Base-by-base conservation (phyloP, 805 yeast genomes). In the Zygoascus bituminiphila region DNA sequence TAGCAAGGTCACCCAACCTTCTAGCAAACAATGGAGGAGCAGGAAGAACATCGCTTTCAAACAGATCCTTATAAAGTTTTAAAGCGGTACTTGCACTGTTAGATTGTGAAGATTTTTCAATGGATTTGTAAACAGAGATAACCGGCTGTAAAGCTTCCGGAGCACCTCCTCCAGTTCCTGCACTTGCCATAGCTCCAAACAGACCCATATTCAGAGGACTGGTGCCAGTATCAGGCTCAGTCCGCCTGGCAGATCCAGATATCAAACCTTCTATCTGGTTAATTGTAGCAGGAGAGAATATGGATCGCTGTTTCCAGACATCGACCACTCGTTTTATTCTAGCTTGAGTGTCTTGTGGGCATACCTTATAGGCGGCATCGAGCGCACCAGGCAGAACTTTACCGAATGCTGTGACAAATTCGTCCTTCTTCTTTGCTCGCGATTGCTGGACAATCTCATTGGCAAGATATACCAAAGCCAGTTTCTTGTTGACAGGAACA, bases 391-490 rank as follows among this genome's bases (percentile, higher is more conserved):
- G 67, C n/a, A 71, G 51, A 20, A 62, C 56, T 60, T 58, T 26
- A 10, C 77, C 72, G 63, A 84, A 87, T 2, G 78, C 81, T 7
- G 64, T 66, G 2, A 82, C 63, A 54, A 82, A 81, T 43, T 78
- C 85, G 3, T 67, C 66, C 57, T 76, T 78, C 51, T 76, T 72
- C 56, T 79, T 78, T 29, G 82, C 79, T 50, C 81, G 72, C 2
- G 88, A 78, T 60, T 84, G 84, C 63, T 87, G 96, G 1, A 86
- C 82, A 20, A 87, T 81, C 55, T 87, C 96, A 62, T 87, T 87
- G 45, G 84, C 82, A 12, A 87, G 68, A 58, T 87, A 87, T 21
- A 87, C 70, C 48, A 83, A 64, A 1, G 82, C 72, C 45, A 82
- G 70, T 51, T 73, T 75, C 56, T 75, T 44, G 19, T 15, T 33